These are phyloP conservation scores for Alternaria incomplexa DNA, from an alignment of 2,329 filamentous ascomycete genomes.

Conservation along the genomic window DNA sequence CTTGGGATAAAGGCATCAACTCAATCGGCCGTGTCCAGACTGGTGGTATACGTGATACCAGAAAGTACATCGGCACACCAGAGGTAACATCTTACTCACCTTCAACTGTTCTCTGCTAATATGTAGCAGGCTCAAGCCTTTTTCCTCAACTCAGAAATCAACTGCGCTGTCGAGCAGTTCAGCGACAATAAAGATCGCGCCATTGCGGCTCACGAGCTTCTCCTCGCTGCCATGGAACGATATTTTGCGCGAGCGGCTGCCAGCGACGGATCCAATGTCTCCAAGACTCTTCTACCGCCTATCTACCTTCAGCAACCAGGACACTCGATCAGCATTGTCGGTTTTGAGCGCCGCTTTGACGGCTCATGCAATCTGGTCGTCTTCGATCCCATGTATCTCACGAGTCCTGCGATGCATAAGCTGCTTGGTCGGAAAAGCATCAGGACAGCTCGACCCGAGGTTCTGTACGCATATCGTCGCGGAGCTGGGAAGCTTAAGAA, in stretches of 20 bases:
- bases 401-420: slow-evolving; percentile 67
- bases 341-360: slow-evolving; percentile 72
- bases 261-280: slow-evolving; percentile 64
- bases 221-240: slow-evolving; percentile 71
- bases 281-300: slow-evolving; percentile 74
- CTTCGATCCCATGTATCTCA: slow-evolving; percentile 85
- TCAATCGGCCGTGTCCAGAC: slow-evolving; percentile 76
- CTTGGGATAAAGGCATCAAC: slow-evolving; percentile 88
- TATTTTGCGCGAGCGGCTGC: slow-evolving; percentile 71
- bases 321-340: slow-evolving; percentile 89
- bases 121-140: slow-evolving; percentile 76
- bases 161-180: slow-evolving; percentile 59
- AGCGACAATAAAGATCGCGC: slow-evolving; percentile 55
- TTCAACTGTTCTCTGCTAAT: slow-evolving; percentile 13
- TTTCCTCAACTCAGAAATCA: slow-evolving; percentile 71
- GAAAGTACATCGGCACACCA: slow-evolving; percentile 94
- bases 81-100: slow-evolving; percentile 63
- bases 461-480: slow-evolving; percentile 68
- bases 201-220: slow-evolving; percentile 56
- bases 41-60: slow-evolving; percentile 82
- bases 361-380: slow-evolving; percentile 76
- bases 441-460: slow-evolving; percentile 64
- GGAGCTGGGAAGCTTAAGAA: slow-evolving; percentile 70
- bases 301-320: slow-evolving; percentile 92
- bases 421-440: slow-evolving; percentile 58